A percentile compares a stretch with the other conserved stretches of the same genome.
phyloP scores from a whole-genome alignment of 2,329 filamentous ascomycete genomes.

The Penicillium sclerotigenum region DNA sequence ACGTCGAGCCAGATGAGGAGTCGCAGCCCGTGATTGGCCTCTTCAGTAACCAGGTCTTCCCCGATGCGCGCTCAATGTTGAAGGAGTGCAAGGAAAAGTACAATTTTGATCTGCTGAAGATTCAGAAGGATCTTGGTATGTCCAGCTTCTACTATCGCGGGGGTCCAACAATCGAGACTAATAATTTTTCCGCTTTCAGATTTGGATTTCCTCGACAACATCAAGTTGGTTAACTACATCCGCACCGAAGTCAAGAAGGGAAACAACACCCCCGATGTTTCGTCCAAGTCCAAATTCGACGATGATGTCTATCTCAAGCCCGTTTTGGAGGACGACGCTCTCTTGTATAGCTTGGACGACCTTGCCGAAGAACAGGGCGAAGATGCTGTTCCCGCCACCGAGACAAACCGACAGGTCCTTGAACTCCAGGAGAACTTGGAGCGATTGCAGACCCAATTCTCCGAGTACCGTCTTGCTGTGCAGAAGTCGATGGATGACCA shows the following conservation, averaged over 20 bases:
- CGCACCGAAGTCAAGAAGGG: constrained; percentile 49
- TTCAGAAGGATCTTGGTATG: constrained; percentile 53
- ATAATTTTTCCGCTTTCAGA: constrained; percentile 40
- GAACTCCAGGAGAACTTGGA: constrained; percentile 62
- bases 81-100: constrained; percentile 64
- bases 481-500: constrained; percentile 65
- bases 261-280: constrained; percentile 52
- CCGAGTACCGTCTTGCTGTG: constrained; percentile 63
- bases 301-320: constrained; percentile 80
- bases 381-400: constrained; percentile 27
- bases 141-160: constrained; percentile 15
- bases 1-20: constrained; percentile 61
- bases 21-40: constrained; percentile 64
- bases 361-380: constrained; percentile 49
- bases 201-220: constrained; percentile 69
- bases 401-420: constrained; percentile 51
- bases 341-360: constrained; percentile 85
- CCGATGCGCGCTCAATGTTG: constrained; percentile 64
- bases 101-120: constrained; percentile 63
- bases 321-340: constrained; percentile 80
- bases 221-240: constrained; percentile 72
- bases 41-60: constrained; percentile 64
- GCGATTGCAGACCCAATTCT: constrained; percentile 59
- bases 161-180: constrained; percentile 17
- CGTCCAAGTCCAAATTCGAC: constrained; percentile 62